Evolutionary conservation across 202 grass and related monocot genomes (phyloP).

Genomic region (Dendrocalamus latiflorus): DNA sequence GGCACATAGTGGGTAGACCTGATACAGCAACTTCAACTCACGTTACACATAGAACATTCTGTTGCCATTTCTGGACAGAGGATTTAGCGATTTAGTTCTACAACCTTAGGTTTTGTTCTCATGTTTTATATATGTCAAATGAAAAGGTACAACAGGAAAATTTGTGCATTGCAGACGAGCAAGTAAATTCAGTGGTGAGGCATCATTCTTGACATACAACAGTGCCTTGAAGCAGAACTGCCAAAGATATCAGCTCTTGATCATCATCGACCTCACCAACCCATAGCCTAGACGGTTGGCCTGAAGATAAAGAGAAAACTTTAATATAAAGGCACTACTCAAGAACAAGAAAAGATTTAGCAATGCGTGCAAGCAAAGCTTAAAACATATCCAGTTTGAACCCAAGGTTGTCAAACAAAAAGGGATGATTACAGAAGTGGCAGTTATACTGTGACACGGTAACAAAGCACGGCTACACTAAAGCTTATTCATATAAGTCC

Average conservation of each 20-base stretch:
- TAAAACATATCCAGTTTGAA: background rate
- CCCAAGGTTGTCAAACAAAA: background rate
- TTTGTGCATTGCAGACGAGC: background rate
- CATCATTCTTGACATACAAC: constrained; percentile 39
- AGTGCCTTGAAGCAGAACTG: constrained; percentile 55
- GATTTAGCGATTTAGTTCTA: constrained; percentile 1
- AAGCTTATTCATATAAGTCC: background rate
- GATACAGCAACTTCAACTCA: constrained; percentile 1
- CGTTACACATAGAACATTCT: background rate
- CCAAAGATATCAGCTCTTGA: constrained; percentile 71
- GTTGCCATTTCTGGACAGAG: constrained; percentile 7
- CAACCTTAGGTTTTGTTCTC: background rate
- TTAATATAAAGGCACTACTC: constrained; percentile 20
- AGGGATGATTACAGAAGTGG: background rate
- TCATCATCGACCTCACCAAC: constrained; percentile 75
- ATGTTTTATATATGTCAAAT: background rate
- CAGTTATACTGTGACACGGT: background rate
- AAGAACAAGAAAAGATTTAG: constrained; percentile 17
- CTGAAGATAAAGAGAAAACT: constrained; percentile 39
- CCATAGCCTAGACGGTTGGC: constrained; percentile 60
- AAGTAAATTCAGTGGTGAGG: constrained; percentile 15
- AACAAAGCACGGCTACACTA: background rate
- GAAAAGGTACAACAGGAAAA: constrained; percentile 9
- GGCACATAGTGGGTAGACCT: background rate
- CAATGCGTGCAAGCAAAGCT: constrained; percentile 1